Base-by-base conservation (phyloP, 805 yeast species). In the Saccharomycopsis lassenensis region DNA sequence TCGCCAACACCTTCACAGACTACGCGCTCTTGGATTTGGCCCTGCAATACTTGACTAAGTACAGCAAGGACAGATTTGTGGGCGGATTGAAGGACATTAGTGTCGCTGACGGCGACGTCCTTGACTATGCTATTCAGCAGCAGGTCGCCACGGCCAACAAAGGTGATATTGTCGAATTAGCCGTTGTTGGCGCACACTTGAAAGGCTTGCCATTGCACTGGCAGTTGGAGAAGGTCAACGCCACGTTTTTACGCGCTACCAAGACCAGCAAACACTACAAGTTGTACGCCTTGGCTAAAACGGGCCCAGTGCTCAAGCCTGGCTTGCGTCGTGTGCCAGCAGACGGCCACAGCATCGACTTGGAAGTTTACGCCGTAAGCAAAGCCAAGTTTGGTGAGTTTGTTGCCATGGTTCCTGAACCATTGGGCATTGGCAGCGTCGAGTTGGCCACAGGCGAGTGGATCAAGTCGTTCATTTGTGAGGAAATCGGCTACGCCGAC, bases 161-260 rank as follows among this genome's bases (percentile, higher is more conserved):
- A 17, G 52, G 58, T 29, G 45, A 58, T 23, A 62, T 70, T 7
- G 64, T 85, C 41, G 68, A 77, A 43, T 61, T 89, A 40, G 96
- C 96, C 1, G 98, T 91, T 24, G 97, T 89, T 32, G 98, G 98
- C 38, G 96, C 96, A 32, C 98, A 89, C 54, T 66, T 91, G 47
- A 65, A 74, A 38, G 95, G 95, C 1, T 71, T 85, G 65, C 86
- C 86, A 32, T 67, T 89, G 48, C 86, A 89, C 58, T 87, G 96
- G 95, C 98, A 89, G 62, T 66, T 89, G 43, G 79, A 81, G 49
- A 72, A 80, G 55, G 91, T 79, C 30, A 72, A 77, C 49, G 97
- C 97, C 21, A 58, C 73, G 2, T 73, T 83, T 37, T 51, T 79
- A 3, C 63, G 69, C 46, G 64, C 72, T 19, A 77, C 94, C 5